These are phyloP conservation scores for Monosporascus sp. DNA, from an alignment of 2,329 filamentous ascomycete genomes.

Conservation along the genomic window DNA sequence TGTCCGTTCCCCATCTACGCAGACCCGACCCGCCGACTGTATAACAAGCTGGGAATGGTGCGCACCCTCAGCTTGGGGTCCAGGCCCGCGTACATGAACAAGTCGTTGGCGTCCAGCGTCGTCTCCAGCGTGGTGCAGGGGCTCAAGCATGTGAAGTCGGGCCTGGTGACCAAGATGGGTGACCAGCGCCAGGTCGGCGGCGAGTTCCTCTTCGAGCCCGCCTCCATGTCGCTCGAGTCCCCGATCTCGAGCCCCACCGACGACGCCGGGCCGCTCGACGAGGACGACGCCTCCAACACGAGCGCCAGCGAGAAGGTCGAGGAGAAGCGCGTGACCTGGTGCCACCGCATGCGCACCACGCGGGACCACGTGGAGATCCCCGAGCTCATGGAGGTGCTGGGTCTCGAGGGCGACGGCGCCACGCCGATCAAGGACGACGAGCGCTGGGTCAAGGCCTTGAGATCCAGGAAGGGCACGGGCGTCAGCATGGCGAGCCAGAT, in stretches of 20 bases:
- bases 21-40: conserved; percentile 64
- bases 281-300: conserved; percentile 3
- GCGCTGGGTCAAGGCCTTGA: conserved; percentile 41
- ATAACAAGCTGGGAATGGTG: conserved; percentile 63
- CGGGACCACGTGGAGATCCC: conserved; percentile 70
- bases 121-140: conserved; percentile 52
- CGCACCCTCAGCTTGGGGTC: conserved; percentile 55
- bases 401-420: conserved; percentile 38
- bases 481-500: conserved; percentile 45
- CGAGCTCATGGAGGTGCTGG: conserved; percentile 59
- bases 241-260: conserved; percentile 36
- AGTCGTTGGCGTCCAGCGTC: conserved; percentile 45
- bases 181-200: conserved; percentile 67
- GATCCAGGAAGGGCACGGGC: conserved; percentile 48
- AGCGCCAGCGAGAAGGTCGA: conserved; percentile 23
- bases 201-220: conserved; percentile 69
- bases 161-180: conserved; percentile 58
- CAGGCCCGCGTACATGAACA: conserved; percentile 58
- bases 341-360: conserved; percentile 74
- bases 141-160: conserved; percentile 50
- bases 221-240: conserved; percentile 31
- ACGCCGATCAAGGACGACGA: conserved; percentile 32
- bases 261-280: neutral
- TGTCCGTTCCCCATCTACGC: conserved; percentile 72
- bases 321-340: conserved; percentile 67